Percentiles rank a stretch among this genome's conserved stretches.
Conservation (phyloP, 176 grass and related monocot species). For the Raddia distichophylla region DNA sequence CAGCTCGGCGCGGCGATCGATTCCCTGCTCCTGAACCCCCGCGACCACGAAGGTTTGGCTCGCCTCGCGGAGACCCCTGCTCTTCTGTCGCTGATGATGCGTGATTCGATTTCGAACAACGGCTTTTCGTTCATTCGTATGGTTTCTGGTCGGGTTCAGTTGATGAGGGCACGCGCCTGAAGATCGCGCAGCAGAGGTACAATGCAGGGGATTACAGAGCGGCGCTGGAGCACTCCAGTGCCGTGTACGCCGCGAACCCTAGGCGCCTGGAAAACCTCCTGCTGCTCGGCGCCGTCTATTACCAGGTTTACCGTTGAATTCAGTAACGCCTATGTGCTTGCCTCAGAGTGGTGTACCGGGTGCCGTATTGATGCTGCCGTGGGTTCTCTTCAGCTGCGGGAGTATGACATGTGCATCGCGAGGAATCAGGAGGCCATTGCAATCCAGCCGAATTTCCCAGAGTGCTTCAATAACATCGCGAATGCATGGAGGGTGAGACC, state of each 20-base stretch:
- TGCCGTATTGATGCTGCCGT: neutral
- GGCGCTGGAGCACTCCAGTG: slow-evolving; percentile 50
- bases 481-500: slow-evolving; percentile 78
- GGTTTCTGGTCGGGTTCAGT: slow-evolving; percentile 18
- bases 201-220: slow-evolving; percentile 46
- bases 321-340: neutral
- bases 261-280: slow-evolving; percentile 47
- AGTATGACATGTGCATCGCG: slow-evolving; percentile 65
- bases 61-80: neutral
- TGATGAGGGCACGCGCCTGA: slow-evolving; percentile 29
- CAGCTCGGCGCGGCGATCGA: slow-evolving; percentile 22
- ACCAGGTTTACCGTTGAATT: slow-evolving; percentile 43
- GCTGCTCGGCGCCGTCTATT: slow-evolving; percentile 53
- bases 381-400: slow-evolving; percentile 49
- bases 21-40: neutral
- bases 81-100: neutral
- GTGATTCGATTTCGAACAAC: slow-evolving; percentile 12
- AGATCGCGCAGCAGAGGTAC: slow-evolving; percentile 44
- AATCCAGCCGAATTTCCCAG: slow-evolving; percentile 63
- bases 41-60: slow-evolving; percentile 25
- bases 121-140: neutral
- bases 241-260: slow-evolving; percentile 44
- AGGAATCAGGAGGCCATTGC: slow-evolving; percentile 77
- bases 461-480: slow-evolving; percentile 78
- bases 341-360: too few relatives aligned